Conservation (phyloP, 495 filamentous ascomycete genomes). For the Cairneyella variabilis region DNA sequence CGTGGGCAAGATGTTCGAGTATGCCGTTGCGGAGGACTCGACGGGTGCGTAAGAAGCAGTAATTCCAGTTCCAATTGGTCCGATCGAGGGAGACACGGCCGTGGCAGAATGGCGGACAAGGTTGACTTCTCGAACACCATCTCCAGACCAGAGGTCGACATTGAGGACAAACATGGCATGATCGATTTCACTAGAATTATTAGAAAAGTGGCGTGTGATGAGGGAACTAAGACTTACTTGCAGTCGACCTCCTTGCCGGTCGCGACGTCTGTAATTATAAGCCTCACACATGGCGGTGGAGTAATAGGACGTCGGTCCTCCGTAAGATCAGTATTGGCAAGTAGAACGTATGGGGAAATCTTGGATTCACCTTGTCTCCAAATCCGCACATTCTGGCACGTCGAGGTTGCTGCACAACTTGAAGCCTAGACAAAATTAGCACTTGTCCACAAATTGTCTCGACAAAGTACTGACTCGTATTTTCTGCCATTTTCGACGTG, state of each 20-base stretch:
- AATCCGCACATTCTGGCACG: constrained; percentile 98
- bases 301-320: constrained; percentile 96
- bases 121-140: constrained; percentile 86
- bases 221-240: constrained; percentile 54
- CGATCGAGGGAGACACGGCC: constrained; percentile 84
- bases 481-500: constrained; percentile 13
- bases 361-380: constrained; percentile 81
- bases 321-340: neutral
- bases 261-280: constrained; percentile 73
- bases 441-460: neutral
- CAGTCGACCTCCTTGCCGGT: constrained; percentile 86
- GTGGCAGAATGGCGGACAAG: constrained; percentile 84
- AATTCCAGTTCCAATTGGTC: constrained; percentile 82
- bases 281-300: constrained; percentile 85
- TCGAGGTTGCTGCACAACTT: constrained; percentile 87
- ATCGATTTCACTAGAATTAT: constrained; percentile 52
- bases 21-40: constrained; percentile 2
- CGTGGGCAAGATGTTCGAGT: constrained; percentile 7
- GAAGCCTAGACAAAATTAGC: constrained; percentile 51
- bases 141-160: constrained; percentile 86
- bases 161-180: constrained; percentile 88
- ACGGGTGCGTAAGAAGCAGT: constrained; percentile 63
- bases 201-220: constrained; percentile 4
- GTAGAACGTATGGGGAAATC: constrained; percentile 9
- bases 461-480: constrained; percentile 15